phyloP scores from a whole-genome alignment of 2,329 filamentous ascomycete species.

The Bipolaris gigantea region DNA sequence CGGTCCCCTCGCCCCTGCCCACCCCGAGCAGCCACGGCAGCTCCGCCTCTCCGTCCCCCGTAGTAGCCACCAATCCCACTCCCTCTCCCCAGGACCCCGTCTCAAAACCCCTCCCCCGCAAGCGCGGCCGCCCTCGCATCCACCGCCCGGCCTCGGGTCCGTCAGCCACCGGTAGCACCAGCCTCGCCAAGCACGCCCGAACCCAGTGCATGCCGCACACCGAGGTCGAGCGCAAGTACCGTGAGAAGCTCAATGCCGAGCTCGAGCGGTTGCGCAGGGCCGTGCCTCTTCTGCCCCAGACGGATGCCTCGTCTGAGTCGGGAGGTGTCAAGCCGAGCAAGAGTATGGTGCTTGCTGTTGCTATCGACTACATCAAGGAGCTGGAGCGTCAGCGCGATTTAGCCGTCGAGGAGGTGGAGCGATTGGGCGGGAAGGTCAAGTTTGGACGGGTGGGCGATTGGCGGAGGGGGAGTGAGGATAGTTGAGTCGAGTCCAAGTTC shows the following conservation, averaged over 20 bases:
- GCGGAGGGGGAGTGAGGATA: neutral
- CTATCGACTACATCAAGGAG: slow-evolving; percentile 18
- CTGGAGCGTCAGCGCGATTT: slow-evolving; percentile 15
- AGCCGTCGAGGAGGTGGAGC: slow-evolving; percentile 13
- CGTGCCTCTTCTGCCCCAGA: slow-evolving; percentile 25
- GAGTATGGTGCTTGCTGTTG: slow-evolving; percentile 16
- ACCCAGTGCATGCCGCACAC: slow-evolving; percentile 25
- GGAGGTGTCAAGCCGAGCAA: slow-evolving; percentile 17
- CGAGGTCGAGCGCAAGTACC: slow-evolving; percentile 22
- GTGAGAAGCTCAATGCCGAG: slow-evolving; percentile 27
- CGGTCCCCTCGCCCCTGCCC: slow-evolving; percentile 7
- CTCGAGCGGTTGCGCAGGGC: slow-evolving; percentile 28
- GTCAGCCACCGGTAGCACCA: neutral
- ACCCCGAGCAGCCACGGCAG: slow-evolving; percentile 6
- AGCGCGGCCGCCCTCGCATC: slow-evolving; percentile 10
- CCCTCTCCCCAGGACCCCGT: slow-evolving; percentile 1
- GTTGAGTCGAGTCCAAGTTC: neutral
- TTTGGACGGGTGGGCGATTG: neutral
- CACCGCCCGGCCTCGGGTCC: slow-evolving; percentile 7
- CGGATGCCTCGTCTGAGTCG: slow-evolving; percentile 6
- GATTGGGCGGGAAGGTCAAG: slow-evolving; percentile 11
- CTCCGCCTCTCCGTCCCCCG: slow-evolving; percentile 1
- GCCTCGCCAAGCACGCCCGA: neutral
- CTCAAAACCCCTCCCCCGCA: slow-evolving; percentile 7
- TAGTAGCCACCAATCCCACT: neutral